These are phyloP conservation scores for Nematodospora anomalae DNA, from an alignment of 1,139 yeast species.

Conservation along the genomic window DNA sequence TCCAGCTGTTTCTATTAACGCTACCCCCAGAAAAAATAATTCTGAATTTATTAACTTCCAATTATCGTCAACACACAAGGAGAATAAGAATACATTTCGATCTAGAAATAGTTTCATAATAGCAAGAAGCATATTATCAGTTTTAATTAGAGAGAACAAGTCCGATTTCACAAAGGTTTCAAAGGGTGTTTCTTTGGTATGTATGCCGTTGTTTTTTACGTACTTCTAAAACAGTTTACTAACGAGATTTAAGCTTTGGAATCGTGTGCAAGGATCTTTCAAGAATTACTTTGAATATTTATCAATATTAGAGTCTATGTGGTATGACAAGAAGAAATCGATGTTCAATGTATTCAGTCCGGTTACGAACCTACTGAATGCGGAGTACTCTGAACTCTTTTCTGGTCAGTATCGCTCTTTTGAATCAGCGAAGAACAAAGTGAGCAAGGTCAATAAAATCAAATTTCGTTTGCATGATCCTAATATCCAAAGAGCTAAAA, in stretches of 20 bases:
- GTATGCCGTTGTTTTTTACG: constrained; percentile 14
- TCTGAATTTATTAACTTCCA: constrained; percentile 1
- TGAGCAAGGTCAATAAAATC: neutral
- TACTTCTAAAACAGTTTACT: constrained; percentile 8
- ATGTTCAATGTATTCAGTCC: neutral
- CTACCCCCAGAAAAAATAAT: neutral
- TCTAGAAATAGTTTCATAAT: constrained; percentile 24
- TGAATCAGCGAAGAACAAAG: neutral
- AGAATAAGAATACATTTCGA: constrained; percentile 10
- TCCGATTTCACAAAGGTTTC: constrained; percentile 17
- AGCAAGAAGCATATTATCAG: constrained; percentile 21
- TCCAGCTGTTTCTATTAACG: constrained; percentile 8
- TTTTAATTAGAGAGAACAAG: constrained; percentile 12
- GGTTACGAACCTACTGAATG: neutral
- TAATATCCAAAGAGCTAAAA: neutral
- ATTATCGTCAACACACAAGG: neutral
- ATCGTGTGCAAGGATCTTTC: constrained; percentile 14
- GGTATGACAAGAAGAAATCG: constrained; percentile 19
- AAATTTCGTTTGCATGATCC: constrained; percentile 11
- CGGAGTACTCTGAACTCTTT: constrained; percentile 3
- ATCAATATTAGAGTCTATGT: constrained; percentile 22
- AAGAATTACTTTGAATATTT: constrained; percentile 23
- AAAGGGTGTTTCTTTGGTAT: constrained; percentile 21
- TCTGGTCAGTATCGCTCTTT: neutral
- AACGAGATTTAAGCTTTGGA: constrained; percentile 22